A percentile compares a stretch with the other conserved stretches of the same genome.
Evolutionary conservation across 306 rosid species (phyloP).

Genomic region (Vigna unguiculata): DNA sequence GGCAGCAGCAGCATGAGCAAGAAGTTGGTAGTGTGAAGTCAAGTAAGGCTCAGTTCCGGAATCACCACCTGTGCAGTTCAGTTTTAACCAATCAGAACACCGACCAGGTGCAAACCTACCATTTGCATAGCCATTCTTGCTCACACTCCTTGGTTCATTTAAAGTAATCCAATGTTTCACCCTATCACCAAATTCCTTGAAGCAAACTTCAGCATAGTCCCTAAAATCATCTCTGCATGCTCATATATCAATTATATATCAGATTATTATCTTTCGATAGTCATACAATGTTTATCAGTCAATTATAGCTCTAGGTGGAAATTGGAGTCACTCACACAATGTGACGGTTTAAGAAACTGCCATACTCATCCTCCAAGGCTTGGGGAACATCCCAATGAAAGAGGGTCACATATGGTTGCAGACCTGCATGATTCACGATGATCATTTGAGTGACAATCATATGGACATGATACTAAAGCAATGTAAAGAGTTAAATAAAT

Average conservation of each 20-base stretch:
- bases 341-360: slow-evolving; percentile 57
- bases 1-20: slow-evolving; percentile 70
- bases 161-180: slow-evolving; percentile 77
- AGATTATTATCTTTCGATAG: slow-evolving; percentile 7
- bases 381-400: slow-evolving; percentile 56
- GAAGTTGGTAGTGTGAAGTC: slow-evolving; percentile 63
- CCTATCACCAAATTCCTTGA: slow-evolving; percentile 68
- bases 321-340: slow-evolving; percentile 56
- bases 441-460: slow-evolving; percentile 13
- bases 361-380: slow-evolving; percentile 59
- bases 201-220: slow-evolving; percentile 71
- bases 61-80: slow-evolving; percentile 68
- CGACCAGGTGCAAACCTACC: slow-evolving; percentile 68
- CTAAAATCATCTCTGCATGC: slow-evolving; percentile 55
- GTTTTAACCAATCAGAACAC: slow-evolving; percentile 62
- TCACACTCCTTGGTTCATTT: slow-evolving; percentile 64
- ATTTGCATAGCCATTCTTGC: slow-evolving; percentile 51
- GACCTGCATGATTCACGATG: slow-evolving; percentile 38
- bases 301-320: slow-evolving; percentile 3
- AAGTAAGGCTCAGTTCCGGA: slow-evolving; percentile 73
- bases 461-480: slow-evolving; percentile 2
- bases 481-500: neutral
- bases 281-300: slow-evolving; percentile 1
- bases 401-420: slow-evolving; percentile 49
- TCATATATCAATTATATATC: neutral